These are phyloP conservation scores for Simmondsia chinensis DNA, from an alignment of 148 eudicot species.

Conservation along the genomic window DNA sequence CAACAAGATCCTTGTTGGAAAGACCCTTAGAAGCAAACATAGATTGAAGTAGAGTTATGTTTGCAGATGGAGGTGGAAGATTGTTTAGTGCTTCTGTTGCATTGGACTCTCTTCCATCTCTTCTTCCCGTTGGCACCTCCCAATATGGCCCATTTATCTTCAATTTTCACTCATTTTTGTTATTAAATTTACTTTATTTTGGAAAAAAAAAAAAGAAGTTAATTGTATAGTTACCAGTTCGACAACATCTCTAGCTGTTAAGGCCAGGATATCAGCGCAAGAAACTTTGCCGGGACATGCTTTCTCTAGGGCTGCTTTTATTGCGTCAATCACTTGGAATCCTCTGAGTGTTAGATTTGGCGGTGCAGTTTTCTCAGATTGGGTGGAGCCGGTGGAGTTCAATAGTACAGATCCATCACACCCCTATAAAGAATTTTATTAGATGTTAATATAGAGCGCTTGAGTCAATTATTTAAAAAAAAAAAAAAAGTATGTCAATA, in stretches of 20 bases:
- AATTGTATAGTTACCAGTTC: background rate
- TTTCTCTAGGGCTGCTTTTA: conserved; percentile 20
- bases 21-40: background rate
- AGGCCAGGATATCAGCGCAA: conserved; percentile 27
- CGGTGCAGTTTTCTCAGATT: conserved; percentile 18
- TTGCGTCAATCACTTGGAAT: conserved; percentile 21
- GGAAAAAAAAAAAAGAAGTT: background rate
- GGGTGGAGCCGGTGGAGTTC: conserved; percentile 5
- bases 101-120: conserved; percentile 19
- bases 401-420: conserved; percentile 34
- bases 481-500: no score
- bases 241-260: conserved; percentile 28
- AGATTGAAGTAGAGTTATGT: conserved; percentile 9
- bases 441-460: background rate
- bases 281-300: conserved; percentile 28
- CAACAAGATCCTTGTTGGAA: background rate
- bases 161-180: background rate
- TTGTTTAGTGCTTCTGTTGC: background rate
- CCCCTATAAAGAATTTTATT: conserved; percentile 13
- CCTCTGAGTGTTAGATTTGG: conserved; percentile 27
- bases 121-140: conserved; percentile 18
- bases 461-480: no score
- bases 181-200: background rate
- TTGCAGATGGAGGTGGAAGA: conserved; percentile 17
- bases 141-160: no score